Base-by-base conservation (phyloP, 805 yeast genomes). In the Lachancea sp. region DNA sequence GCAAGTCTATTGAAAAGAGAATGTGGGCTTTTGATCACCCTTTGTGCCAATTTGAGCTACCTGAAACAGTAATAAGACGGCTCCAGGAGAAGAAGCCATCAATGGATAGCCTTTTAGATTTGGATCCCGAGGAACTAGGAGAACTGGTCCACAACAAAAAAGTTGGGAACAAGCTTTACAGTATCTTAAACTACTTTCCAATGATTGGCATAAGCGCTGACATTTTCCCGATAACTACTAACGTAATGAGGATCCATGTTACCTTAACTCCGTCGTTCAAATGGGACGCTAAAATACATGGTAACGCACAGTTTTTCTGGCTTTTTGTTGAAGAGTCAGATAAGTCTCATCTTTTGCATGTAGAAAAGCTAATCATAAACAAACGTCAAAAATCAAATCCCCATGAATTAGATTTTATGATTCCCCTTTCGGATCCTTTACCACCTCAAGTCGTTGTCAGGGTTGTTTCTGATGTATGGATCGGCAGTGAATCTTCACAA, bases 11-110 rank as follows among this genome's bases (percentile, higher is more conserved):
- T 44, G 96, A 88, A 46, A 77, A 74, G 49, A 71, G 90, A 50
- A 55, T 84, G 1, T 92, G 99, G 99, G 76, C 89, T 0, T 86
- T 80, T 61, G 83, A 80, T 45, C 97, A 92, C 62, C 97, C 98
- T 1, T 56, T 92, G 58, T 69, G 80, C 7, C 98, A 92, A 58
- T 89, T 92, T 63, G 89, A 83, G 20, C 61, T 88, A 5, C 88
- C 90, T 0, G 80, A 68, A 16, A 77, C 72, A 22, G 77, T 89
- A 2, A 48, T 79, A 34, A 72, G 78, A 38, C 75, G 74, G 39
- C 65, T 92, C 5, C 76, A 79, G 41, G 66, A 73, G 3, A 83
- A 78, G 45, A 75, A 73, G 38, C 83, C 88, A 0, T 58, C 80
- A 0, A 80, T 90, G 67, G 90, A 80, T 18, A 72, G 72, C 28